Percentiles rank a stretch among this genome's conserved stretches.
These are phyloP conservation scores for Xerocomellus amylosporus DNA, from an alignment of 768 basidiomycete species.

Conservation along the genomic window DNA sequence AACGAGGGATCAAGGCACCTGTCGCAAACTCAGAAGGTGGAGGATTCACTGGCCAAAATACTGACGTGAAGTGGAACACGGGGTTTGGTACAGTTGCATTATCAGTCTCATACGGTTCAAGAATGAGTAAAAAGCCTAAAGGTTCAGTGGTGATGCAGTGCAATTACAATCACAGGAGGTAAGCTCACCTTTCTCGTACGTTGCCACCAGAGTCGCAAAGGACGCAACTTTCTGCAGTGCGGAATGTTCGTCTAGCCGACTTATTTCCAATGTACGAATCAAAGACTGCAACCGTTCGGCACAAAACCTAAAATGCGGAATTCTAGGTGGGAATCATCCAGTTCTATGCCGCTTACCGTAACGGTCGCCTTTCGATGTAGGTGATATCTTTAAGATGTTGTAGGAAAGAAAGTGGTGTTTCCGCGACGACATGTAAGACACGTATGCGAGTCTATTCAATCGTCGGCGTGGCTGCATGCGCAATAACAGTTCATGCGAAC, in stretches of 20 bases:
- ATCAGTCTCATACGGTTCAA: conserved; percentile 98
- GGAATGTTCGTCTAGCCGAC: conserved; percentile 85
- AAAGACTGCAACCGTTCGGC: conserved; percentile 93
- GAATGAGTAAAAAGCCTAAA: conserved; percentile 89
- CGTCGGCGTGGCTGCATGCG: conserved; percentile 8
- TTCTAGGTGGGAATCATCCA: not conserved
- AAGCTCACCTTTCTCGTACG: conserved; percentile 87
- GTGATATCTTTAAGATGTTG: conserved; percentile 99
- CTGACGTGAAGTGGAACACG: conserved; percentile 95
- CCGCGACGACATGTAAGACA: conserved; percentile 98
- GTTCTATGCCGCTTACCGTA: conserved; percentile 56
- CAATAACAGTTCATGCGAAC: conserved; percentile 36
- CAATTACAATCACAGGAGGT: not conserved
- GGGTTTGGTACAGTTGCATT: conserved; percentile 98
- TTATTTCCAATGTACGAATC: conserved; percentile 88
- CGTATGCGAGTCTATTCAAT: conserved; percentile 89
- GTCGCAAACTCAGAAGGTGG: conserved; percentile 13
- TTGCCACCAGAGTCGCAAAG: conserved; percentile 95
- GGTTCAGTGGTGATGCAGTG: not conserved
- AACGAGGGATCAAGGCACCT: conserved; percentile 97
- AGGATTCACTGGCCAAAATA: conserved; percentile 7
- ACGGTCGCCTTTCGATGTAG: conserved; percentile 90
- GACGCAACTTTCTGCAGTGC: conserved; percentile 92
- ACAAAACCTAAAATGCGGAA: conserved; percentile 66
- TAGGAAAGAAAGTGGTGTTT: conserved; percentile 94